A percentile compares a stretch with the other conserved stretches of the same genome.
These are phyloP conservation scores for Saccharomycopsis hybrid DNA, from an alignment of 1,139 yeast genomes.

Conservation along the genomic window DNA sequence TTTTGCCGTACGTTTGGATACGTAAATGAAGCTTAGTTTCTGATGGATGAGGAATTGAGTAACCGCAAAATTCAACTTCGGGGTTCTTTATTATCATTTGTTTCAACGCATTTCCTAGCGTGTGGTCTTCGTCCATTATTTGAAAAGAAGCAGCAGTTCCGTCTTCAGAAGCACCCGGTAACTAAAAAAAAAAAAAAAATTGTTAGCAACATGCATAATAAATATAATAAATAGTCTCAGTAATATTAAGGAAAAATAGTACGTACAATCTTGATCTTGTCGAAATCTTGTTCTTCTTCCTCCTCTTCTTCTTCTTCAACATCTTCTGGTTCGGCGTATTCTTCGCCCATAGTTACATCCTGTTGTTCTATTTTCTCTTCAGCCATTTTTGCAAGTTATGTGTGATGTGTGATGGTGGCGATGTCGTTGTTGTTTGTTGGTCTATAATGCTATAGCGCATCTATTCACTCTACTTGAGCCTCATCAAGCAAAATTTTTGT, in stretches of 20 bases:
- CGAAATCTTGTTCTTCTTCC: conserved; percentile 32
- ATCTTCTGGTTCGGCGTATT: conserved; percentile 17
- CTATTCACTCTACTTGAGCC: not conserved
- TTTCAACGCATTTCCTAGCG: conserved; percentile 88
- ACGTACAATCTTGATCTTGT: conserved; percentile 33
- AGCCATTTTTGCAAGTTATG: not conserved
- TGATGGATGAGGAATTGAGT: conserved; percentile 98
- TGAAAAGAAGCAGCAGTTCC: conserved; percentile 96
- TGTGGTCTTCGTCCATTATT: conserved; percentile 88
- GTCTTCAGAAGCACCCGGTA: conserved; percentile 93
- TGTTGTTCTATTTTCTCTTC: conserved; percentile 6
- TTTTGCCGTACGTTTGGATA: conserved; percentile 85
- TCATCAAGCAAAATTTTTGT: no score
- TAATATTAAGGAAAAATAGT: no score
- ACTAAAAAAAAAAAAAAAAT: conserved; percentile 21
- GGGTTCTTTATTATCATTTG: conserved; percentile 96
- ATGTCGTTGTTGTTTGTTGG: no score
- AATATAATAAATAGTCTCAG: no score
- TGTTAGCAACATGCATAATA: not conserved
- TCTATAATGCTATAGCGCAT: not conserved
- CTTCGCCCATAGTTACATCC: not conserved
- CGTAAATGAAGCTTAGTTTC: conserved; percentile 85
- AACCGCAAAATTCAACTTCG: conserved; percentile 96
- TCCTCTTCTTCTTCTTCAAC: conserved; percentile 27
- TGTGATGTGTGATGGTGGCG: no score